Conservation (phyloP, 1,284 basidiomycete species). For the Mycena sp. region DNA sequence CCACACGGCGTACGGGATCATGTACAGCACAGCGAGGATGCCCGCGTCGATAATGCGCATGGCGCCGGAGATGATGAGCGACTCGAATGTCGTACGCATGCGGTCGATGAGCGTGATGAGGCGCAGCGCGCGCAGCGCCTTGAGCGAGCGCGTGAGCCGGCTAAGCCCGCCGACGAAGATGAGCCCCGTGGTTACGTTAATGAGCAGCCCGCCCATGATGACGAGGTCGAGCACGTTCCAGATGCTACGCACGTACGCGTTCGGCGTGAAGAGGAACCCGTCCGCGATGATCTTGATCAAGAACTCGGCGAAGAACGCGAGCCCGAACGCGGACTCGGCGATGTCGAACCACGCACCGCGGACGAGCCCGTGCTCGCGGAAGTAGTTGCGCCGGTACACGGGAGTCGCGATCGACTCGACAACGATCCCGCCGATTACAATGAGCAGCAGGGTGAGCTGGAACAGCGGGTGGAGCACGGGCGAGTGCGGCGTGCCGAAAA, state of each 20-base stretch:
- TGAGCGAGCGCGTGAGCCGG: conserved; percentile 86
- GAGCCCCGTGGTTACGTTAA: conserved; percentile 85
- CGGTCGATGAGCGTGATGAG: conserved; percentile 90
- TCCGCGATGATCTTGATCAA: conserved; percentile 94
- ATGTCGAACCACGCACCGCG: conserved; percentile 91
- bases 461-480: conserved; percentile 78
- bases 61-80: conserved; percentile 91
- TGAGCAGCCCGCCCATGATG: conserved; percentile 83
- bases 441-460: conserved; percentile 78
- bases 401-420: conserved; percentile 91
- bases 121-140: conserved; percentile 89
- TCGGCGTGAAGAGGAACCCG: conserved; percentile 92
- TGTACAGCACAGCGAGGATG: conserved; percentile 92
- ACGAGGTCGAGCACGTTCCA: conserved; percentile 96
- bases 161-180: conserved; percentile 84
- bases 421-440: conserved; percentile 87
- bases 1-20: conserved; percentile 98
- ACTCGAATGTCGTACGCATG: conserved; percentile 92
- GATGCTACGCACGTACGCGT: conserved; percentile 90
- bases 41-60: conserved; percentile 91
- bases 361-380: conserved; percentile 64
- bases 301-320: conserved; percentile 87
- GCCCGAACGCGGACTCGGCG: conserved; percentile 81
- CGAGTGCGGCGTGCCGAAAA: conserved; percentile 80
- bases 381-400: conserved; percentile 84